Base-by-base conservation (phyloP, 441 rosid species). In the Pelargonium fulgidum region DNA sequence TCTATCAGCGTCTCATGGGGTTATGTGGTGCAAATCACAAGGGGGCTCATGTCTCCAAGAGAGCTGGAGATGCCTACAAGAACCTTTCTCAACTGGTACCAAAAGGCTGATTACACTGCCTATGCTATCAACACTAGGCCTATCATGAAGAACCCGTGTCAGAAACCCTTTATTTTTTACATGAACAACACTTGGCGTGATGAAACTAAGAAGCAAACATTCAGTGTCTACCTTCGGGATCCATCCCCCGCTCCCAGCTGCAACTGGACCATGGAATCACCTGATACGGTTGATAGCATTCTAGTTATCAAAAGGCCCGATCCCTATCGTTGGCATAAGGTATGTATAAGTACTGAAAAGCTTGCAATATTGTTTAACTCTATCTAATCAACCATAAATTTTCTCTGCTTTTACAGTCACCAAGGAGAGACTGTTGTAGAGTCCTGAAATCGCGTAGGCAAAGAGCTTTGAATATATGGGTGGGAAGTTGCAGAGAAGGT, bases 11-110 rank as follows among this genome's bases (percentile, higher is more conserved):
- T 93, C 3, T 88, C 96, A 0, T 87, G 99, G 96, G 96, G 99
- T n/a, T 89, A 81, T 7, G 90, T 80, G 1, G 92, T 93, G 16
- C 96, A 89, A 70, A 79, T 91, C 66, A 75, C 82, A 74, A 70
- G 95, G 64, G 93, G 93, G 59, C 74, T 89, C 10, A 76, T 85
- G 36, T 89, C 97, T 7, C 99, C 97, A 0, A 77, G 96, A 7
- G 96, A 93, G 76, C 93, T 91, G 0, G 99, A 93, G 71, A 87
- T 81, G 86, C 96, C 97, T 0, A 70, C 96, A 0, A 87, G 97
- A 79, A 91, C 96, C 2, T 91, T 91, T 79, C 86, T 87, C 0
- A 91, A 88, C 69, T 91, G 96, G 96, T 88, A 84, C 75, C 67
- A 78, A 13, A 82, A 80, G 74, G 96, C 92, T 0, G 96, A 88